These are phyloP conservation scores for Sphagnum magellanicum DNA, from an alignment of 228 moss, liverwort and hornwort genomes.

Conservation along the genomic window DNA sequence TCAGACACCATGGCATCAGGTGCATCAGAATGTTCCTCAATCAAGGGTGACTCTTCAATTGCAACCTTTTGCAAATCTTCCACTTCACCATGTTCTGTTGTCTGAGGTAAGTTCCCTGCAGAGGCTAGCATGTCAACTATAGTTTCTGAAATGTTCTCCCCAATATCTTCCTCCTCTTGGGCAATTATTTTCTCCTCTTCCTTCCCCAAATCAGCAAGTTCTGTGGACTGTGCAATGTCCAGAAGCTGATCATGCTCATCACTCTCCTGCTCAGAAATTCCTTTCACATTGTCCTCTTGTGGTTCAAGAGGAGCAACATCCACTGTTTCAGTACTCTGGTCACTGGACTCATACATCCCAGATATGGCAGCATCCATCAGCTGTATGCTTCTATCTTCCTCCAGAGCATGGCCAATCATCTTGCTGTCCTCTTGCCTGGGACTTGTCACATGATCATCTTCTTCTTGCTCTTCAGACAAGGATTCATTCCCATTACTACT, in stretches of 20 bases:
- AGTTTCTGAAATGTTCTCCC: slow-evolving; percentile 9
- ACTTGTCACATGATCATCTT: too few species aligned
- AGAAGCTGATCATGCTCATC: too few species aligned
- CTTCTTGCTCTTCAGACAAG: too few species aligned
- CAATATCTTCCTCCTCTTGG: neutral
- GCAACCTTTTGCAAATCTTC: slow-evolving; percentile 22
- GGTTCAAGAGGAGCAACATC: neutral
- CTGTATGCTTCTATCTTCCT: too few species aligned
- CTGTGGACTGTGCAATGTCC: slow-evolving; percentile 1
- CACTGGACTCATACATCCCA: neutral
- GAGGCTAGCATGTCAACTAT: slow-evolving; percentile 26
- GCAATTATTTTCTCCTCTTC: too few species aligned
- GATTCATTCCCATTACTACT: too few species aligned
- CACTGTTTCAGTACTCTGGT: slow-evolving; percentile 11
- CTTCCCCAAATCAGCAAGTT: too few species aligned
- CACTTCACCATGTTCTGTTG: slow-evolving; percentile 17
- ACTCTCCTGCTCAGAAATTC: too few species aligned
- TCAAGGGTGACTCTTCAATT: slow-evolving; percentile 29
- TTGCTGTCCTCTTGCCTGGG: too few species aligned
- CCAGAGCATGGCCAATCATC: too few species aligned
- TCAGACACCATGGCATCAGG: slow-evolving; percentile 3
- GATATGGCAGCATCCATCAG: neutral
- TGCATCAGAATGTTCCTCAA: slow-evolving; percentile 10
- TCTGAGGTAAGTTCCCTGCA: neutral
- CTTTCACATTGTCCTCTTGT: too few species aligned